Evolutionary conservation across 2,329 filamentous ascomycete genomes (phyloP).

Genomic region (Camillea tinctor): DNA sequence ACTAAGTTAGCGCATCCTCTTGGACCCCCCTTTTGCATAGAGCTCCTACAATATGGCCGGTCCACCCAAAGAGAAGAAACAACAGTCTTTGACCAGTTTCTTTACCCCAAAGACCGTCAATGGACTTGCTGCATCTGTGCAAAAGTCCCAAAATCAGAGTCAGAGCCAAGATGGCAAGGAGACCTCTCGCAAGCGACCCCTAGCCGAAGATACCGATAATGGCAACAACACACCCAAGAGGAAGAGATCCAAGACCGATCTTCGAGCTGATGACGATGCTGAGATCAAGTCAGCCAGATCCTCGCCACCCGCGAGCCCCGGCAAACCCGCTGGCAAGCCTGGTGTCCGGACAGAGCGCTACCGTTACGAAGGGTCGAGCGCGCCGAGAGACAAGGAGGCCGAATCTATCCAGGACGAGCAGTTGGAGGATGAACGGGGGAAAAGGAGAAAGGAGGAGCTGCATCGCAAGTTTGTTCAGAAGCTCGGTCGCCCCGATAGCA

Average conservation of each 20-base stretch:
- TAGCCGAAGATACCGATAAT: constrained; percentile 47
- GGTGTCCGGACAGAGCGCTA: constrained; percentile 51
- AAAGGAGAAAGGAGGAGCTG: constrained; percentile 64
- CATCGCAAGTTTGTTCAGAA: constrained; percentile 88
- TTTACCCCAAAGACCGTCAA: constrained; percentile 65
- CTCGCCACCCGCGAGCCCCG: constrained; percentile 20
- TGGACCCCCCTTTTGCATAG: constrained; percentile 1
- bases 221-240: constrained; percentile 42
- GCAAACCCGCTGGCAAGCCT: constrained; percentile 27
- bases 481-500: constrained; percentile 80
- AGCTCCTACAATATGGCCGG: constrained; percentile 34
- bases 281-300: constrained; percentile 35
- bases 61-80: constrained; percentile 58
- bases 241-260: constrained; percentile 47
- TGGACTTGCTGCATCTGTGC: constrained; percentile 39
- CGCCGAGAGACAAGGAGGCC: constrained; percentile 41
- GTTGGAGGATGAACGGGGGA: constrained; percentile 50
- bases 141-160: constrained; percentile 30
- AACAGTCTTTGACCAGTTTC: constrained; percentile 83
- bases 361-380: constrained; percentile 44
- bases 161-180: constrained; percentile 28
- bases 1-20: neutral
- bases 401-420: constrained; percentile 39
- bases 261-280: constrained; percentile 41
- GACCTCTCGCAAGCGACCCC: constrained; percentile 48